A percentile compares a stretch with the other conserved stretches of the same genome.
These are phyloP conservation scores for Waltergamsia citrina DNA, from an alignment of 2,329 filamentous ascomycete genomes.

Conservation along the genomic window DNA sequence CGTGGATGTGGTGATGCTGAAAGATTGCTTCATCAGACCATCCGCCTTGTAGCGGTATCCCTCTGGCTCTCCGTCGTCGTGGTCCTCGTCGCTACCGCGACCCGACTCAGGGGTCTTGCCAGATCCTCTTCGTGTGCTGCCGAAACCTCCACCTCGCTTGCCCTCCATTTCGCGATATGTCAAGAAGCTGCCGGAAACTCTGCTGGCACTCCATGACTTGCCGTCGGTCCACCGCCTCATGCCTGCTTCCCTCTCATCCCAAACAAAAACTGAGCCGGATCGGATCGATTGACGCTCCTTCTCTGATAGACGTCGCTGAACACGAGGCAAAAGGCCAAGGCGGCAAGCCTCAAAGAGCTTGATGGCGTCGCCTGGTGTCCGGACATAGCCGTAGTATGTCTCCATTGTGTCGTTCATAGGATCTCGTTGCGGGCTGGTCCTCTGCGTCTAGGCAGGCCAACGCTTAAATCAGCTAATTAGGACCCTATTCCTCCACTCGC, in stretches of 20 bases:
- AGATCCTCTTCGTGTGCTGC: constrained; percentile 43
- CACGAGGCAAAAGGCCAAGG: constrained; percentile 77
- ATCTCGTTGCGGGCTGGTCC: background rate
- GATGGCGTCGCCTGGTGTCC: constrained; percentile 93
- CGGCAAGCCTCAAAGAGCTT: constrained; percentile 97
- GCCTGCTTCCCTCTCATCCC: constrained; percentile 96
- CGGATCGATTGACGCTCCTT: constrained; percentile 95
- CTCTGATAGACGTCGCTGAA: constrained; percentile 87
- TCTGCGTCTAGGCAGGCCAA: background rate
- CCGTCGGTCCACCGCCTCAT: constrained; percentile 99
- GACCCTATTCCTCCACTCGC: background rate
- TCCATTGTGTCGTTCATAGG: constrained; percentile 56
- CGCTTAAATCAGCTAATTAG: background rate
- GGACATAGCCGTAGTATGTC: constrained; percentile 90
- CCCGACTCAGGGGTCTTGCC: constrained; percentile 79
- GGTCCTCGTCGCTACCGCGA: constrained; percentile 75
- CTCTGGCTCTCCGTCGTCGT: constrained; percentile 75
- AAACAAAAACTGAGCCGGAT: constrained; percentile 97
- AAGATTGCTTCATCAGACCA: constrained; percentile 98
- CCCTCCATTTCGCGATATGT: constrained; percentile 99
- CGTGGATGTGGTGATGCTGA: constrained; percentile 90
- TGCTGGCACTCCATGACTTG: constrained; percentile 97
- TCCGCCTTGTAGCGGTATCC: constrained; percentile 94
- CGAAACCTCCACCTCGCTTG: constrained; percentile 77
- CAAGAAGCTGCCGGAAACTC: constrained; percentile 93